Evolutionary conservation across 192 early-diverging fungal species (phyloP), one percentile per base, ranked within the genome.

Genomic region (Coemansia sp.): DNA sequence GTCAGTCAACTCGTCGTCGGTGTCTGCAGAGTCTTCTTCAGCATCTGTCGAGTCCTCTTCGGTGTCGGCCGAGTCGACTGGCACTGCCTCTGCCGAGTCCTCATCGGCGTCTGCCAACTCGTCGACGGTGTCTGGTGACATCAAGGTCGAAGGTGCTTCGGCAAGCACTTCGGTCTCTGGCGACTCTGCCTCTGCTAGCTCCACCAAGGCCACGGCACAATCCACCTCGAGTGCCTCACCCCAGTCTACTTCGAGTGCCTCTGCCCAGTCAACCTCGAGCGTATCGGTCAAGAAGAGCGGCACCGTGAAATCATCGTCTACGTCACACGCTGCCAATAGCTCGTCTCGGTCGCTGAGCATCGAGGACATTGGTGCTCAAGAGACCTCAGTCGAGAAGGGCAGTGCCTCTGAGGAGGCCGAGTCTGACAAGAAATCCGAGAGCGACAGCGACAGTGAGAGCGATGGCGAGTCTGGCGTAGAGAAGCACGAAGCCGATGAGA

Each of bases 261-360:
- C 62, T 7, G 30, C 55, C 10, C 47, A 62, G 60, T 26, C 26
- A 26, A 26, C 26, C 26, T 26, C 26, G 26, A 26, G 26, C 26
- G 42, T 7, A 4, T 46, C 62, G 6, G 62, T n/a, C 62, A 64
- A 64, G 38, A 38, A 32, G 43, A 33, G 42, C 23, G 16, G 42
- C 11, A 17, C 43, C 8, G 35, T 8, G 8, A 37, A 9, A 3
- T 14, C 62, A 7, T 19, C 62, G 16, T 17, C 62, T 7, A 44
- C 19, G 16, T 13, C 11, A 8, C 35, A 37, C 35, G 35, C 35
- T 1, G 62, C n/a, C 39, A n/a, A 43, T 26, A 44, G 6, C 28
- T 21, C 67, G 17, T 42, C 67, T 30, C 71, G 72, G 64, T 67
- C 78, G 6, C 53, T 81, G 60, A 73, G 64, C 65, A 81, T 81